A percentile compares a stretch with the other conserved stretches of the same genome.
Evolutionary conservation across 805 yeast species (phyloP).

Genomic region (Candida maris): DNA sequence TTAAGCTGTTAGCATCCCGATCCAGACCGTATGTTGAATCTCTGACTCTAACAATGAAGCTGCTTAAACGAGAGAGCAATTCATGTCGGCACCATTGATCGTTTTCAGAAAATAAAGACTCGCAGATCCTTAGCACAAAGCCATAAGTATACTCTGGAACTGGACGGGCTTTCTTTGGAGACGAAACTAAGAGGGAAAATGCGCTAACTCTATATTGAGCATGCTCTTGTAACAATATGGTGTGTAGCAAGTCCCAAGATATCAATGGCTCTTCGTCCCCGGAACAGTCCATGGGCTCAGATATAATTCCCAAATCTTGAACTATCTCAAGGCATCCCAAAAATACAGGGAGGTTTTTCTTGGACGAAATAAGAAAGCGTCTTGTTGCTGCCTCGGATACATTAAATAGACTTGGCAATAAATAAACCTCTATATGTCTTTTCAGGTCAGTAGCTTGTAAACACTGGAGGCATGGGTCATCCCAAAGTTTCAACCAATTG

Average conservation of each 20-base stretch:
- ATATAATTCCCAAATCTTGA: slow-evolving; percentile 51
- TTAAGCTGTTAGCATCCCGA: slow-evolving; percentile 47
- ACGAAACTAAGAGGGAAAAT: slow-evolving; percentile 56
- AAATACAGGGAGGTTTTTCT: slow-evolving; percentile 36
- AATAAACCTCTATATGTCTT: slow-evolving; percentile 51
- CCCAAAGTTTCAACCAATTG: slow-evolving; percentile 55
- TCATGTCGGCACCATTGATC: slow-evolving; percentile 67
- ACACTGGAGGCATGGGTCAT: slow-evolving; percentile 31
- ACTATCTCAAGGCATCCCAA: slow-evolving; percentile 61
- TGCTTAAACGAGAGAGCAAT: slow-evolving; percentile 57
- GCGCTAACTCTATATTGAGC: slow-evolving; percentile 44
- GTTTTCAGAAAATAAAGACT: slow-evolving; percentile 56
- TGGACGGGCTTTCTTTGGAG: slow-evolving; percentile 59
- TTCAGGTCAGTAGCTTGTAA: slow-evolving; percentile 34
- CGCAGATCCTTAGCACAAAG: slow-evolving; percentile 41
- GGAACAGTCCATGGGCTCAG: slow-evolving; percentile 43
- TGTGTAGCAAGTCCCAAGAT: slow-evolving; percentile 30
- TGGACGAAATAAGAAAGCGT: slow-evolving; percentile 24
- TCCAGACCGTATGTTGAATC: slow-evolving; percentile 61
- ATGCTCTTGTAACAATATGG: slow-evolving; percentile 42
- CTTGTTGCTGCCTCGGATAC: slow-evolving; percentile 39
- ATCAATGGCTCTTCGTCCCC: slow-evolving; percentile 14
- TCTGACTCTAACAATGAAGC: slow-evolving; percentile 59
- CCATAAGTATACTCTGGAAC: slow-evolving; percentile 45
- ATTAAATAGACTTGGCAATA: slow-evolving; percentile 62